Evolutionary conservation across 805 yeast genomes (phyloP), one percentile per base, ranked within the genome.

Genomic region (Kluyveromyces siamensis): DNA sequence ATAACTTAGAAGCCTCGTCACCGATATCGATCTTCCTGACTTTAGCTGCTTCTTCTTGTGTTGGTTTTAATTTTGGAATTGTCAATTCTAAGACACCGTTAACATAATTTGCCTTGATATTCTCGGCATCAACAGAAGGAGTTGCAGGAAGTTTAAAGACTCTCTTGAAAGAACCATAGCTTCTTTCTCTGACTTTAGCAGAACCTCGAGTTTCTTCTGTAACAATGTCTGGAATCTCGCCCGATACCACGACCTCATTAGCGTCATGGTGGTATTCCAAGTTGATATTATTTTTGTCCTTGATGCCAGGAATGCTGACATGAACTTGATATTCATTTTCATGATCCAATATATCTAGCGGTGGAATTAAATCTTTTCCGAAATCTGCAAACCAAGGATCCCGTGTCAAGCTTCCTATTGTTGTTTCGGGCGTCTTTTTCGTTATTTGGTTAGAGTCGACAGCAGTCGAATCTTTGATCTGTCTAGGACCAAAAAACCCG

Each of bases 251-350:
- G 47, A 76, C 60, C 52, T 72, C 71, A 47, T 73, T 72, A 18
- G 66, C 62, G 39, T 72, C 72, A 50, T 72, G 67, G 57, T 75
- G 70, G 61, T 70, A 76, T 57, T 76, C 79, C 47, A 75, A 58
- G 13, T 69, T 62, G 54, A 74, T 65, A 41, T 69, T 61, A 18
- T 75, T 74, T 56, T 69, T 71, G 2, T 65, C 51, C 41, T 64
- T 57, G 17, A 75, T 76, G 47, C 80, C 80, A 9, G 80, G 77
- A 46, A 75, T 61, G 1, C 78, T 69, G 4, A 74, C 66, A 37
- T 68, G 69, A 37, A 76, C 56, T 40, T 68, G 71, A 51, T 72
- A 75, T 17, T 62, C 55, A 41, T 67, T 60, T 6, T 72, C 74
- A 41, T 69, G 67, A 30, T 75, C 79, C 50, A 72, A 58, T 37